Base-by-base conservation (phyloP, 2,329 filamentous ascomycete species). In the Cladophialophora carrionii region DNA sequence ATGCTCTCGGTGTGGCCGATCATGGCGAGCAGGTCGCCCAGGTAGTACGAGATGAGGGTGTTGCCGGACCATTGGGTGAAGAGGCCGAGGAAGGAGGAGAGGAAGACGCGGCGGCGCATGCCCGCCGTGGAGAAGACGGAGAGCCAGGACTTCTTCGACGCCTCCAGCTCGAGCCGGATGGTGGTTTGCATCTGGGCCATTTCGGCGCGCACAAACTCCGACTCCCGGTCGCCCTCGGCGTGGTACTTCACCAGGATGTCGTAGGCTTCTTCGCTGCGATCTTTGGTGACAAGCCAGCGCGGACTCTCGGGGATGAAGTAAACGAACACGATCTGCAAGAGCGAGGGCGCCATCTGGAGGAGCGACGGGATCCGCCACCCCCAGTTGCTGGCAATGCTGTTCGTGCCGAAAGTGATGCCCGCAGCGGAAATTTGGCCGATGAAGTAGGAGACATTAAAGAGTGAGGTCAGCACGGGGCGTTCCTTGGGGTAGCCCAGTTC, bases 401-500 rank as follows among this genome's bases (percentile, higher is more conserved):
- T 73, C 0, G 79, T 81, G 29, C 78, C 78, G 63, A 76, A 80
- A 1, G 77, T 78, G 2, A 75, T 65, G 75, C 78, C 80, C 4
- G 78, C 77, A 3, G 78, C 78, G 41, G 80, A 68, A 52, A 86
- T 65, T 58, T 65, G 63, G 29, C 63, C 84, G 64, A 86, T 76
- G 66, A 84, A 86, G 73, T 84, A 85, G 1, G 82, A 84, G 0
- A 84, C 81, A 70, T 87, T 87, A 78, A 87, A 87, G 1, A 87
- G 76, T 6, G 84, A 86, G 0, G 84, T 87, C 60, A 87, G 70
- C n/a, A 84, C 78, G 0, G 85, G 79, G 66, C 86, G 83, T 73
- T 87, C 85, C 72, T 85, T 87, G 2, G 85, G 85, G 71, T 87
- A 82, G 1, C 81, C 84, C 29, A 88, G 76, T 72, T 88, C 86